phyloP scores from a whole-genome alignment of 306 rosid species.

The Trichosanthes cucumerina region DNA sequence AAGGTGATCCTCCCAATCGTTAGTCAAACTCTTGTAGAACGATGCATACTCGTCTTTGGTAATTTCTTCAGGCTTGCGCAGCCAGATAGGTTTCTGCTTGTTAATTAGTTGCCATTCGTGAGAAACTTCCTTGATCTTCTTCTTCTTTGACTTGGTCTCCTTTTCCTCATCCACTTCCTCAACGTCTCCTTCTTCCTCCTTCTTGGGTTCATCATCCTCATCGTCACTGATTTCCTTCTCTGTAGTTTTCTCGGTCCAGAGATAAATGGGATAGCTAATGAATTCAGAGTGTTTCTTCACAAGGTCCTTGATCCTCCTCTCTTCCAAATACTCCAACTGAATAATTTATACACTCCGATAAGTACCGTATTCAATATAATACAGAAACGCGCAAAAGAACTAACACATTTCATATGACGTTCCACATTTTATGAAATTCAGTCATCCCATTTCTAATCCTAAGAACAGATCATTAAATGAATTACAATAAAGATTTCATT shows the following conservation, averaged over 20 bases:
- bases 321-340: conserved; percentile 61
- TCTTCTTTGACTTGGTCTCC: conserved; percentile 44
- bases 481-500: not conserved
- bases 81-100: conserved; percentile 72
- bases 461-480: not conserved
- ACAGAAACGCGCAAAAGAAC: not conserved
- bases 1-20: conserved; percentile 68
- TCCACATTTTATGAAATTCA: not conserved
- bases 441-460: not conserved
- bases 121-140: conserved; percentile 57
- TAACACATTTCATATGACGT: not conserved
- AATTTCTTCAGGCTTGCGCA: conserved; percentile 69
- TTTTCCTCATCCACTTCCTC: conserved; percentile 53
- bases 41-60: conserved; percentile 58
- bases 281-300: conserved; percentile 70
- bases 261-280: conserved; percentile 53
- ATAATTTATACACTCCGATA: not conserved
- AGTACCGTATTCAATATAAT: not conserved
- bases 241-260: conserved; percentile 60
- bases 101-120: conserved; percentile 63
- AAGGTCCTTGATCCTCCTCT: conserved; percentile 59
- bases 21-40: conserved; percentile 64
- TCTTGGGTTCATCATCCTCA: conserved; percentile 57
- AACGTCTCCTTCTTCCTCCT: conserved; percentile 47
- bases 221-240: conserved; percentile 67